Percentiles rank a stretch among this genome's conserved stretches.
Conservation (phyloP, 176 grass and related monocot species). For the Phoenix roebelenii region DNA sequence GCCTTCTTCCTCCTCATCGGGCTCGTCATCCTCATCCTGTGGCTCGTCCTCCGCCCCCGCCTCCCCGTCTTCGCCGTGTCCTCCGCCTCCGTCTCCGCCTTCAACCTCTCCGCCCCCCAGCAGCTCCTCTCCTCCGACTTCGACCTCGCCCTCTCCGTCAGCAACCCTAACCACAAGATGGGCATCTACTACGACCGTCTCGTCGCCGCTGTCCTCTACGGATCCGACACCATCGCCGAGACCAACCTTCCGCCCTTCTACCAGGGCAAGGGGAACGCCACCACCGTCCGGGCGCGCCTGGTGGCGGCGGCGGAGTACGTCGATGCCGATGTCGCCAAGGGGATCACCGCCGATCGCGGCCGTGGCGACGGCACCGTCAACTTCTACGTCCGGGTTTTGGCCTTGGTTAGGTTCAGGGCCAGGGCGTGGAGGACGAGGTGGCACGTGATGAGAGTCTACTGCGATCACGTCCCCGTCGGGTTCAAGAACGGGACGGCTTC, state of each 20-base stretch:
- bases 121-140: slow-evolving; percentile 49
- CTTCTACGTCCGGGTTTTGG: slow-evolving; percentile 55
- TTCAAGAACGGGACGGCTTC: slow-evolving; percentile 42
- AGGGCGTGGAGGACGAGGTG: slow-evolving; percentile 71
- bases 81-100: slow-evolving; percentile 39
- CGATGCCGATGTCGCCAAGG: slow-evolving; percentile 22
- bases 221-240: slow-evolving; percentile 30
- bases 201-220: slow-evolving; percentile 33
- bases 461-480: slow-evolving; percentile 46
- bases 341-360: slow-evolving; percentile 30
- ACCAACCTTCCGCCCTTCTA: slow-evolving; percentile 54
- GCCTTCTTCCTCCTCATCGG: slow-evolving; percentile 53
- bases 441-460: slow-evolving; percentile 51
- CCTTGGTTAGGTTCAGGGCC: slow-evolving; percentile 49
- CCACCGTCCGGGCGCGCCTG: slow-evolving; percentile 42
- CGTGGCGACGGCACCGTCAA: slow-evolving; percentile 26
- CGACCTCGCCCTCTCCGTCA: slow-evolving; percentile 41
- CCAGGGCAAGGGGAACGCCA: slow-evolving; percentile 36
- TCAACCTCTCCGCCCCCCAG: slow-evolving; percentile 39
- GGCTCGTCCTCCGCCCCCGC: slow-evolving; percentile 76
- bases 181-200: slow-evolving; percentile 44
- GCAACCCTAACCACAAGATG: slow-evolving; percentile 80
- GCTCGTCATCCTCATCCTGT: slow-evolving; percentile 63
- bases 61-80: slow-evolving; percentile 52
- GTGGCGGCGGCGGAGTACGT: slow-evolving; percentile 49